Conservation (phyloP, 176 grass and related monocot species). For the Metroxylon sagu region DNA sequence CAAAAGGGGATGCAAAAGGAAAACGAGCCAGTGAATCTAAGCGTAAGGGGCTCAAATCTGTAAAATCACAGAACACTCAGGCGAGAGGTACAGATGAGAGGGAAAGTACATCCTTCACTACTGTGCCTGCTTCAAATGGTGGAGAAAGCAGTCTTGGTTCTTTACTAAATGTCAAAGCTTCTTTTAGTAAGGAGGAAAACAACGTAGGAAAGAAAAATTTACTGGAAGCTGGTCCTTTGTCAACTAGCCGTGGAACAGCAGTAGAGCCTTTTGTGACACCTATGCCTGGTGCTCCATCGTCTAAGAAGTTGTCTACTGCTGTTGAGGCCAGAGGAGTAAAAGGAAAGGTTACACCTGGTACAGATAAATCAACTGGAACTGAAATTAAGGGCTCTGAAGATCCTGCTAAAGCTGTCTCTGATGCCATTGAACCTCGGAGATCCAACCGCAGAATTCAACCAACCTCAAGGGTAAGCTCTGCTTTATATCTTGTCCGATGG, state of each 20-base stretch:
- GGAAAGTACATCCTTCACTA: conserved; percentile 17
- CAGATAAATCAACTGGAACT: neutral
- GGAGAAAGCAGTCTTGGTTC: conserved; percentile 32
- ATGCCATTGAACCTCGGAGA: conserved; percentile 65
- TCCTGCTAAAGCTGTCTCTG: conserved; percentile 31
- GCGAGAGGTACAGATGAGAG: conserved; percentile 29
- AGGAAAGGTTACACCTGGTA: conserved; percentile 14
- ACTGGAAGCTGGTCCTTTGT: conserved; percentile 14
- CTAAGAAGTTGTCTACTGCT: conserved; percentile 25
- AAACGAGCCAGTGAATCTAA: conserved; percentile 45
- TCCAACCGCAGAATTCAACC: conserved; percentile 94
- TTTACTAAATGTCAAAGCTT: conserved; percentile 11
- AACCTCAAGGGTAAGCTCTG: conserved; percentile 63
- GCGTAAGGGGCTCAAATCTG: conserved; percentile 44
- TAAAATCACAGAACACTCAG: conserved; percentile 34
- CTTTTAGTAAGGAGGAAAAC: conserved; percentile 22
- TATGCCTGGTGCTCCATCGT: conserved; percentile 23
- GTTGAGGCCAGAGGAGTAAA: conserved; percentile 23
- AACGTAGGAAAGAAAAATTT: conserved; percentile 26
- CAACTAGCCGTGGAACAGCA: conserved; percentile 13
- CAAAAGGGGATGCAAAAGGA: conserved; percentile 49
- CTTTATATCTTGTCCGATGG: no score
- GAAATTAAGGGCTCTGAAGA: conserved; percentile 33
- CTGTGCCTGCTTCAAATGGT: conserved; percentile 17
- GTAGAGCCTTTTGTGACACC: conserved; percentile 25